phyloP scores from a whole-genome alignment of 2,329 filamentous ascomycete genomes.

The Daldinia sp. region DNA sequence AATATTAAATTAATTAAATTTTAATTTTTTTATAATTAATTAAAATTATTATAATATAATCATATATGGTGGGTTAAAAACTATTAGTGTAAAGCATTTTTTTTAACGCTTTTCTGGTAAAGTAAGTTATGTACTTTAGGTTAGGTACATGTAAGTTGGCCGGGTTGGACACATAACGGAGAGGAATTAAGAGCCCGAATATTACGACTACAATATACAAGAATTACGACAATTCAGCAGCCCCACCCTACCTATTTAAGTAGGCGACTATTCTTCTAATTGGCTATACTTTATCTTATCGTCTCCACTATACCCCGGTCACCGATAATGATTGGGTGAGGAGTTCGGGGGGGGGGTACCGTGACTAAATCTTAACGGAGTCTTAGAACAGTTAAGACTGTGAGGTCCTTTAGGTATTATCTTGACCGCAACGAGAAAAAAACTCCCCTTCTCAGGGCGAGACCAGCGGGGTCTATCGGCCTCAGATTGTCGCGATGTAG shows the following conservation, averaged over 20 bases:
- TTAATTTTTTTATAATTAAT: no score
- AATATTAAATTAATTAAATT: no score
- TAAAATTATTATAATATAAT: no score
- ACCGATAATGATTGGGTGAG: slow-evolving; percentile 29
- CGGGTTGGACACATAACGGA: slow-evolving; percentile 9
- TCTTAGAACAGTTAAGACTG: slow-evolving; percentile 10
- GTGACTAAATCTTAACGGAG: slow-evolving; percentile 17
- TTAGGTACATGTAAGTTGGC: slow-evolving; percentile 2
- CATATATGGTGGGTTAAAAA: no score
- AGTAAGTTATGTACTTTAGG: no score
- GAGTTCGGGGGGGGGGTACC: slow-evolving; percentile 4
- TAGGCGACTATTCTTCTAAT: slow-evolving; percentile 14
- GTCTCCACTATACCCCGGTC: slow-evolving; percentile 11
- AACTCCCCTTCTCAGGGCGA: not conserved
- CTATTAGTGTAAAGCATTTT: no score
- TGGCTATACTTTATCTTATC: slow-evolving; percentile 37
- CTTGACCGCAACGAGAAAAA: slow-evolving; percentile 17
- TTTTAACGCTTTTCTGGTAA: no score
- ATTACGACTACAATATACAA: slow-evolving; percentile 18
- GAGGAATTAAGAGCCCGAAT: slow-evolving; percentile 13
- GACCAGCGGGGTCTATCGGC: slow-evolving; percentile 12
- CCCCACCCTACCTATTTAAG: slow-evolving; percentile 26
- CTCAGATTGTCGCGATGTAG: slow-evolving; percentile 32
- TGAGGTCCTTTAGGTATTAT: slow-evolving; percentile 14
- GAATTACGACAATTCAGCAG: slow-evolving; percentile 33